Base-by-base conservation (phyloP, 2,329 filamentous ascomycete genomes). In the Stromatinia cepivora region DNA sequence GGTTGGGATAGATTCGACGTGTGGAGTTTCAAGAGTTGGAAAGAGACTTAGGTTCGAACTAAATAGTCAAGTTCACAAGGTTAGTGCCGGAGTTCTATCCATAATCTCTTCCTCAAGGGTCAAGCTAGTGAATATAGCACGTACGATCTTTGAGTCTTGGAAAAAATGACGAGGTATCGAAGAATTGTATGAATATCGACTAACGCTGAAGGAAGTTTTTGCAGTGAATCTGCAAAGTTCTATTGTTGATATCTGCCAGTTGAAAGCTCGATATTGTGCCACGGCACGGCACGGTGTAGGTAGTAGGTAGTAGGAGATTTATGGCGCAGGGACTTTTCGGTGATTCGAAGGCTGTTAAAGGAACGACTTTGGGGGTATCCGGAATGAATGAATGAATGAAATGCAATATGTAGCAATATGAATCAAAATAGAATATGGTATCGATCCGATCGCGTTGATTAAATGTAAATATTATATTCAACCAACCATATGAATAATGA, bases 311-410 rank as follows among this genome's bases (percentile, higher is more conserved):
- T 17, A 36, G 65, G 31, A 59, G 54, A 53, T 45, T 34, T 45
- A 62, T 39, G 66, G 56, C 56, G 66, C 66, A 52, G 66, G 65
- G 65, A 61, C 45, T 42, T 61, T 42, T 61, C 45, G 64, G 42
- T 22, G 39, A 42, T 42, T 42, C 15, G 59, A 25, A 5, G 52
- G 52, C 22, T 25, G 59, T 25, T 56, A 15, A 20, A 20, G 31
- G 31, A 34, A 22, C 11, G 22, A 15, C 22, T 50, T 63, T 52
- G 59, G 34, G 59, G 59, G 31, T 39, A 63, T 20, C 59, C 46
- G 17, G 34, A 20, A 36, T 57, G 31, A 20, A 25, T 17, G 39
- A 57, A 4, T 20, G 39, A 42, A 42, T 0, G 13, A 17, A 17
- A 42, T 42, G 13, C 39, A 42, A 42, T 6, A 17, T 42, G 39